Base-by-base conservation (phyloP, 805 yeast species). In the Sporopachydermia quercuum region DNA sequence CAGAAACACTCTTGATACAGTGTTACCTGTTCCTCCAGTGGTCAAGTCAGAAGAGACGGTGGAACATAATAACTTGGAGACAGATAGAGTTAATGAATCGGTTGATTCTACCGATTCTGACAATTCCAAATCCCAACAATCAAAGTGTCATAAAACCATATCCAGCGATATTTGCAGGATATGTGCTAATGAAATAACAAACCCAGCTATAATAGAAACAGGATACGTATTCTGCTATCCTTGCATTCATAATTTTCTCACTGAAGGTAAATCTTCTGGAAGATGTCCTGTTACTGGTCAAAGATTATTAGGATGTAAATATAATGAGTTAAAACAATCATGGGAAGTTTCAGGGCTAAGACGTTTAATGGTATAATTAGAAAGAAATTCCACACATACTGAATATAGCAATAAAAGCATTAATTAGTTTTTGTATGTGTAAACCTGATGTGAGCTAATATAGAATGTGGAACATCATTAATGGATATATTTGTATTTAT, bases 221-320 rank as follows among this genome's bases (percentile, higher is more conserved):
- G 98, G 98, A 0, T 77, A 75, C 45, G 94, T 85, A 0, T 82
- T 79, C 48, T 86, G 96, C 57, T 86, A 87, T 56, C 74, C 83
- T 8, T 91, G 97, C 57, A 84, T 87, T 13, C 74, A 74, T 51
- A 69, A 71, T 38, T 71, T 72, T 50, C 61, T 87, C 36, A 64
- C 71, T 18, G 66, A 70, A 36, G 59, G 62, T 15, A 49, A 52
- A 14, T 61, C 62, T 14, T 82, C 79, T 5, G 87, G 87, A 2
- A 63, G 78, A 45, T 89, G 97, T 53, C 97, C 97, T 0, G 68
- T 82, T 1, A 81, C 95, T 0, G 82, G 86, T 1, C 75, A 68
- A 41, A 71, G 65, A 47, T 60, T 89, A 27, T 55, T 86, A 23
- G 83, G 84, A 4, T 86, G 95, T 55, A 63, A 65, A 44, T 78